Percentiles rank a stretch among this genome's conserved stretches.
Evolutionary conservation across 2,329 filamentous ascomycete genomes (phyloP).

Genomic region (Fusarium compactum): DNA sequence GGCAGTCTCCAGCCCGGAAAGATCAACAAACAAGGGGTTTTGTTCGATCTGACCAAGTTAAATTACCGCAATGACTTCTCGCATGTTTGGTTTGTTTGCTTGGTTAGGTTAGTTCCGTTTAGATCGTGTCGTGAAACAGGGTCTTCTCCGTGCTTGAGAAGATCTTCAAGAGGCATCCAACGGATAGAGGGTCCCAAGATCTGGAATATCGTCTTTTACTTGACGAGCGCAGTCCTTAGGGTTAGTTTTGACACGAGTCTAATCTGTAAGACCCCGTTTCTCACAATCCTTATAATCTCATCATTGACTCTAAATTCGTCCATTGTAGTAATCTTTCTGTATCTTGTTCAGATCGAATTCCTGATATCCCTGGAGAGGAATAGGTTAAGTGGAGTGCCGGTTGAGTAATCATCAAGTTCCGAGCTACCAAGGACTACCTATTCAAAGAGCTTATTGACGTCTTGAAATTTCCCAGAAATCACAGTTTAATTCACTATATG

Average conservation of each 20-base stretch:
- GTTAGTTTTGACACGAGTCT: neutral
- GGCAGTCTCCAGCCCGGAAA: slow-evolving; percentile 29
- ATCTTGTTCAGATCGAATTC: neutral
- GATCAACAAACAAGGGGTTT: slow-evolving; percentile 25
- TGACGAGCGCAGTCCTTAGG: neutral
- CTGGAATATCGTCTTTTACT: neutral
- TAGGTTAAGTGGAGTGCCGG: neutral
- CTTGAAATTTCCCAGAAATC: neutral
- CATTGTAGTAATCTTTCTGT: neutral
- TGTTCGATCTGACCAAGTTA: slow-evolving; percentile 12
- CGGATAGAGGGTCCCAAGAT: neutral
- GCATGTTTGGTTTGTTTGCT: slow-evolving; percentile 3
- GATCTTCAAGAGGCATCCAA: slow-evolving; percentile 17
- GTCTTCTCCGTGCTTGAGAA: slow-evolving; percentile 12
- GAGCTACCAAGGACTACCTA: neutral
- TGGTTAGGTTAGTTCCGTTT: slow-evolving; percentile 14
- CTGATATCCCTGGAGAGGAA: neutral
- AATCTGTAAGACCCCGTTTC: neutral
- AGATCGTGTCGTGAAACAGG: slow-evolving; percentile 38
- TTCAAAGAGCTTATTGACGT: neutral
- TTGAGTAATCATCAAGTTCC: neutral
- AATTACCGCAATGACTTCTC: slow-evolving; percentile 13
- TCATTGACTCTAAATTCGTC: neutral
- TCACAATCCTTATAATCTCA: neutral
- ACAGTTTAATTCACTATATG: too few relatives aligned